phyloP scores from a whole-genome alignment of 306 rosid genomes.

The Pyrus pyrifolia region DNA sequence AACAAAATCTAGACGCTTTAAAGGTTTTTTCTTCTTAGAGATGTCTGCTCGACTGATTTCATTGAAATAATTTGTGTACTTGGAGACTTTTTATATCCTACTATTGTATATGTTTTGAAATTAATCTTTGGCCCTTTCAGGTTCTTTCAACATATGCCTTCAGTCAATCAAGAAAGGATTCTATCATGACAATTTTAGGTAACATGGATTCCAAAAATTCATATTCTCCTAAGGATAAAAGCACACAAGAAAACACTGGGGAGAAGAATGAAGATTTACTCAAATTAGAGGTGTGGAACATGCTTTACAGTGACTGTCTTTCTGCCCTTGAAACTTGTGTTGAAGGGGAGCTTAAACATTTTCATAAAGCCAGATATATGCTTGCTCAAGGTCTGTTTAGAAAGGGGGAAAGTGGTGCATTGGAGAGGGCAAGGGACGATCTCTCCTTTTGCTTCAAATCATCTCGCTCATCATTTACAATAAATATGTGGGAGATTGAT shows the following conservation, averaged over 20 bases:
- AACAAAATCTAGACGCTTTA: slow-evolving; percentile 56
- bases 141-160: slow-evolving; percentile 68
- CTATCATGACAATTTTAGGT: slow-evolving; percentile 42
- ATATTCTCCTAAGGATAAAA: slow-evolving; percentile 31
- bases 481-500: slow-evolving; percentile 99
- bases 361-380: slow-evolving; percentile 96
- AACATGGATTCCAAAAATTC: slow-evolving; percentile 30
- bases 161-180: slow-evolving; percentile 48
- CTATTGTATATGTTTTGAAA: background rate
- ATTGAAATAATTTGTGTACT: background rate
- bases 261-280: slow-evolving; percentile 46
- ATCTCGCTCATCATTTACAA: slow-evolving; percentile 90
- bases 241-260: slow-evolving; percentile 28
- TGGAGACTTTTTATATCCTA: background rate
- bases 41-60: background rate
- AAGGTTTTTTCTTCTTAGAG: slow-evolving; percentile 41
- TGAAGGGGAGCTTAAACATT: slow-evolving; percentile 97
- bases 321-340: slow-evolving; percentile 90
- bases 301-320: slow-evolving; percentile 84
- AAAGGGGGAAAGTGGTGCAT: slow-evolving; percentile 60
- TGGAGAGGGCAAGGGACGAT: slow-evolving; percentile 90
- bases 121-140: slow-evolving; percentile 43
- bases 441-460: slow-evolving; percentile 98
- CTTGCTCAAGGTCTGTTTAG: slow-evolving; percentile 81
- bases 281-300: slow-evolving; percentile 63